These are phyloP conservation scores for Aspergillus texensis DNA, from an alignment of 2,329 filamentous ascomycete genomes.

Conservation along the genomic window DNA sequence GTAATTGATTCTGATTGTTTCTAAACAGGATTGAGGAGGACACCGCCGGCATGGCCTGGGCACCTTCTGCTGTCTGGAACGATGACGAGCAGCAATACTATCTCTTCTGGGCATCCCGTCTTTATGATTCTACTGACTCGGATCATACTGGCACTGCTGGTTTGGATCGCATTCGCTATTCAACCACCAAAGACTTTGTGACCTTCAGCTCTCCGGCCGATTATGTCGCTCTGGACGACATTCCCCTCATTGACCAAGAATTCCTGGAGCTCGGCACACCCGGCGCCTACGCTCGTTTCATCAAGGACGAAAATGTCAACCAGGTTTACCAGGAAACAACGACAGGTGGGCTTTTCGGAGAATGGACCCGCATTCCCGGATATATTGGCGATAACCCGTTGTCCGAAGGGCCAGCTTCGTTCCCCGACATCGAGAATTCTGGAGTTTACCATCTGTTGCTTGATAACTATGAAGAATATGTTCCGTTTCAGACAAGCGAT, in stretches of 20 bases:
- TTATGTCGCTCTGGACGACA: not conserved
- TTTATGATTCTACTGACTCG: not conserved
- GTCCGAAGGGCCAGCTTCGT: not conserved
- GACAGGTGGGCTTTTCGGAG: not conserved
- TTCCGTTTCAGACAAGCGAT: not conserved
- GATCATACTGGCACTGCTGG: not conserved
- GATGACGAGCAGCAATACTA: not conserved
- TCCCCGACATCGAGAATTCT: not conserved
- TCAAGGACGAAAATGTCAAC: not conserved
- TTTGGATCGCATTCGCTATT: not conserved
- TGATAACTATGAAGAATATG: not conserved
- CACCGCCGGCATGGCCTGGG: not conserved
- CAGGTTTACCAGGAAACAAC: not conserved
- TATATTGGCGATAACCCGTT: not conserved
- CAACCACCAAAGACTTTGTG: not conserved
- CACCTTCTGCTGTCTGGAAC: not conserved
- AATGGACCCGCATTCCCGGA: not conserved
- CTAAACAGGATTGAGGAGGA: not conserved
- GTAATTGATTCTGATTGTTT: not conserved
- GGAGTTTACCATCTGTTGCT: not conserved
- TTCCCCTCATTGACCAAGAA: not conserved
- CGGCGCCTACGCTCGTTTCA: not conserved
- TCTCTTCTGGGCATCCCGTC: not conserved
- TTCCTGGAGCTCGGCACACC: not conserved
- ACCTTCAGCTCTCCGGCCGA: not conserved